phyloP scores from a whole-genome alignment of 148 eudicot genomes.

The Cornus kousa region DNA sequence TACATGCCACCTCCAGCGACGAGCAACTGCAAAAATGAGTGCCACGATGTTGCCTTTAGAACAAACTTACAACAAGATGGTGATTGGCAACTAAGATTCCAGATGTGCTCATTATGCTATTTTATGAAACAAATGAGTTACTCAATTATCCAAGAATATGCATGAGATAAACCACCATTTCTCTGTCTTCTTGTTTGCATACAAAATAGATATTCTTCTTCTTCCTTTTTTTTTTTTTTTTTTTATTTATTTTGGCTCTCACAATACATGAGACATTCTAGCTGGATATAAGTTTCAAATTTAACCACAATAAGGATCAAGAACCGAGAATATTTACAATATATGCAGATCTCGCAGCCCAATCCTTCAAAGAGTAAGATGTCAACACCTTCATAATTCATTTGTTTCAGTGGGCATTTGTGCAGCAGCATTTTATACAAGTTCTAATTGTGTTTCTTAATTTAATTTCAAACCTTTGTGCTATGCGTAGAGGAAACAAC shows the following conservation, averaged over 20 bases:
- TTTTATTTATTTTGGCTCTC: too few species aligned
- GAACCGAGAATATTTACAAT: neutral
- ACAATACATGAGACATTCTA: too few species aligned
- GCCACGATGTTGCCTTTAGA: neutral
- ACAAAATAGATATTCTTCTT: neutral
- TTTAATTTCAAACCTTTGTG: too few species aligned
- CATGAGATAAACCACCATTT: neutral
- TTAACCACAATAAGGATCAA: too few species aligned
- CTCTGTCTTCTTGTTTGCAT: neutral
- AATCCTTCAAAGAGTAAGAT: neutral
- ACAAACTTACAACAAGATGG: neutral
- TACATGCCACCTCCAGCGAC: slow-evolving; percentile 84
- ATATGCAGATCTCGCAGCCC: neutral
- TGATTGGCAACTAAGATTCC: neutral
- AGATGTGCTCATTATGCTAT: neutral
- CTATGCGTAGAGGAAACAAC: too few species aligned
- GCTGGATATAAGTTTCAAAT: too few species aligned
- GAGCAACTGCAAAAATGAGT: slow-evolving; percentile 54
- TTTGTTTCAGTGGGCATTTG: neutral
- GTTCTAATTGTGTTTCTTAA: neutral
- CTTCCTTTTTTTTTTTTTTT: too few species aligned
- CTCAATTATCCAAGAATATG: neutral
- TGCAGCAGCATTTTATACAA: neutral
- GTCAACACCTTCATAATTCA: neutral
- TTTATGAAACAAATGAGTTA: neutral